Evolutionary conservation across 306 rosid species (phyloP).

Genomic region (Canavalia ensiformis): DNA sequence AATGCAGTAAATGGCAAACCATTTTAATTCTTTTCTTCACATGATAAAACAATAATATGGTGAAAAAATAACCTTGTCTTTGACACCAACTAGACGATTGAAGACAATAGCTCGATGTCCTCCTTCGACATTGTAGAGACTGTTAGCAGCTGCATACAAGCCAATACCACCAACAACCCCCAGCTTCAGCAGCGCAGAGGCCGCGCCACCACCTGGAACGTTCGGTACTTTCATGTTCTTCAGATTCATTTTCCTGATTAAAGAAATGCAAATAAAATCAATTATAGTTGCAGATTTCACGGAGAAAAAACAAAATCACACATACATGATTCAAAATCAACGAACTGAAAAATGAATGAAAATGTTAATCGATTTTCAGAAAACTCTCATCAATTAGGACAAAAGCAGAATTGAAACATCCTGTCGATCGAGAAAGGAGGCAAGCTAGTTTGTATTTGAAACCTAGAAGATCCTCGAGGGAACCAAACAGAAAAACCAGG

Average conservation of each 20-base stretch:
- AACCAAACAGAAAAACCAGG: conserved; percentile 10
- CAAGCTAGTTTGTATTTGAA: not conserved
- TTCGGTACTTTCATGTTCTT: conserved; percentile 56
- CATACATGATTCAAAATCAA: not conserved
- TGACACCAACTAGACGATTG: conserved; percentile 78
- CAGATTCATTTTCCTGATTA: conserved; percentile 43
- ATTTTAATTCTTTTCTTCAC: not conserved
- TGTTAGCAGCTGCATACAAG: conserved; percentile 66
- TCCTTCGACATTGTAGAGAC: conserved; percentile 95
- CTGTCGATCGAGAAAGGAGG: not conserved
- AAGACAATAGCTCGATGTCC: conserved; percentile 88
- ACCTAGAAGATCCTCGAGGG: not conserved
- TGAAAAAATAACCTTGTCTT: conserved; percentile 72
- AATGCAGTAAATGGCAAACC: not conserved
- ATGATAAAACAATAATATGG: not conserved
- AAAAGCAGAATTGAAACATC: conserved; percentile 13
- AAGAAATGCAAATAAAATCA: not conserved
- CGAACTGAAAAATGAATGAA: not conserved
- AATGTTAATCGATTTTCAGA: not conserved
- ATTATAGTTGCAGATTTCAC: not conserved
- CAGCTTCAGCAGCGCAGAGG: conserved; percentile 62
- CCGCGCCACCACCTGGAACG: conserved; percentile 71
- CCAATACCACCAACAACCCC: conserved; percentile 74
- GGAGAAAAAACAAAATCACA: not conserved
- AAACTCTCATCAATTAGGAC: not conserved